phyloP scores from a whole-genome alignment of 208 protist genomes.

The Perkinsela sp. region DNA sequence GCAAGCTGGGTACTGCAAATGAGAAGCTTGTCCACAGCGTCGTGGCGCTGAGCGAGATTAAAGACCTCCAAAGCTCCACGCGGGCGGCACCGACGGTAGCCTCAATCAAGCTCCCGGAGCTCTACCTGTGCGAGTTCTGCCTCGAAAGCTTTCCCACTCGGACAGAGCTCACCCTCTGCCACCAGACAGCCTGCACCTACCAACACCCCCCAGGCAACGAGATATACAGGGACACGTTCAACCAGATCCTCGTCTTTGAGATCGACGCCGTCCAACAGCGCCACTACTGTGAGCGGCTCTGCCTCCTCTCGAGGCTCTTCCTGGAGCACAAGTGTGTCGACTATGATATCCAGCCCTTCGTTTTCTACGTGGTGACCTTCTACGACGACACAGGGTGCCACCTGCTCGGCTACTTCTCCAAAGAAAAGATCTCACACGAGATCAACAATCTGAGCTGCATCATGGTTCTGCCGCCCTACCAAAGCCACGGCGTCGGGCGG shows the following conservation, averaged over 20 bases:
- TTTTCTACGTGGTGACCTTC: constrained; percentile 91
- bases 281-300: constrained; percentile 91
- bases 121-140: constrained; percentile 15
- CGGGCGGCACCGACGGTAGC: constrained; percentile 19
- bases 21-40: neutral
- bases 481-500: constrained; percentile 84
- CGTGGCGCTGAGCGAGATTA: constrained; percentile 3
- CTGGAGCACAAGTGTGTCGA: constrained; percentile 98
- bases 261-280: constrained; percentile 81
- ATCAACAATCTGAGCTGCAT: constrained; percentile 97
- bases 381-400: constrained; percentile 69
- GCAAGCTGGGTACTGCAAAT: neutral
- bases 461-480: constrained; percentile 80
- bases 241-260: constrained; percentile 75
- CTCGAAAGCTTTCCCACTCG: constrained; percentile 14
- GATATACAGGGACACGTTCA: constrained; percentile 48
- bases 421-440: constrained; percentile 80
- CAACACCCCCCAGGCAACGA: constrained; percentile 64
- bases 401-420: constrained; percentile 94
- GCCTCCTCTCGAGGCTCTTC: constrained; percentile 93
- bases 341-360: constrained; percentile 94
- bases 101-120: constrained; percentile 27
- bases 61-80: constrained; percentile 1
- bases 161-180: constrained; percentile 16
- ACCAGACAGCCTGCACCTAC: constrained; percentile 5